Evolutionary conservation across 2,329 filamentous ascomycete genomes (phyloP).

Genomic region (Exophiala sp.): DNA sequence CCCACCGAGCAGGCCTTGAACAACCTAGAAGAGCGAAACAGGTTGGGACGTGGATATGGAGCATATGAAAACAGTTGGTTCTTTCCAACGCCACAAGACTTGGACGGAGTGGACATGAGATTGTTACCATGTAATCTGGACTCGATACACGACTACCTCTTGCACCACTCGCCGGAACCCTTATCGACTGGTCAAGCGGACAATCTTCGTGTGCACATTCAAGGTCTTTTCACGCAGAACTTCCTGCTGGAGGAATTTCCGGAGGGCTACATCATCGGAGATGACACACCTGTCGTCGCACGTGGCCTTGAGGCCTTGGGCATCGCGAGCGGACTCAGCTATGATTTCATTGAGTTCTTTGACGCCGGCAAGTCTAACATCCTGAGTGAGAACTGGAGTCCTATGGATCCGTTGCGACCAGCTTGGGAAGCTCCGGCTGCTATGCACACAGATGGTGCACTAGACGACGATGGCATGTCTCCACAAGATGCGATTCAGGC

Average conservation of each 20-base stretch:
- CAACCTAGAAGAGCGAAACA: slow-evolving; percentile 12
- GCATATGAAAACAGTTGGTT: slow-evolving; percentile 25
- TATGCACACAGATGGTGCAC: slow-evolving; percentile 11
- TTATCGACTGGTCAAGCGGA: slow-evolving; percentile 9
- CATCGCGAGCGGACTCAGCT: slow-evolving; percentile 11
- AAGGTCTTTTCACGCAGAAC: slow-evolving; percentile 24
- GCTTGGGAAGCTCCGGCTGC: background rate
- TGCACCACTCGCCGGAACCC: slow-evolving; percentile 6
- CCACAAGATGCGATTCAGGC: slow-evolving; percentile 15
- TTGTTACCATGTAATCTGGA: slow-evolving; percentile 19
- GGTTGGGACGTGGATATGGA: slow-evolving; percentile 21
- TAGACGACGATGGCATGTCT: slow-evolving; percentile 10
- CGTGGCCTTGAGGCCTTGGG: slow-evolving; percentile 4
- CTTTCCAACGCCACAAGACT: slow-evolving; percentile 8
- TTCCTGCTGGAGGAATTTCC: slow-evolving; percentile 24
- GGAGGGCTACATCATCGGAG: slow-evolving; percentile 24
- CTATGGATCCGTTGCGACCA: background rate
- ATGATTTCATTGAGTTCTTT: slow-evolving; percentile 12
- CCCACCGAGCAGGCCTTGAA: slow-evolving; percentile 17
- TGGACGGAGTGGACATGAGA: slow-evolving; percentile 9
- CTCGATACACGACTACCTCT: slow-evolving; percentile 14
- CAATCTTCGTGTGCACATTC: slow-evolving; percentile 20
- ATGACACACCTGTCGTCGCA: slow-evolving; percentile 17
- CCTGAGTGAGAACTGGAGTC: slow-evolving; percentile 9
- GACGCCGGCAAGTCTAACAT: slow-evolving; percentile 5